A percentile compares a stretch with the other conserved stretches of the same genome.
phyloP scores from a whole-genome alignment of 2,329 filamentous ascomycete species.

The Colletotrichum musae region DNA sequence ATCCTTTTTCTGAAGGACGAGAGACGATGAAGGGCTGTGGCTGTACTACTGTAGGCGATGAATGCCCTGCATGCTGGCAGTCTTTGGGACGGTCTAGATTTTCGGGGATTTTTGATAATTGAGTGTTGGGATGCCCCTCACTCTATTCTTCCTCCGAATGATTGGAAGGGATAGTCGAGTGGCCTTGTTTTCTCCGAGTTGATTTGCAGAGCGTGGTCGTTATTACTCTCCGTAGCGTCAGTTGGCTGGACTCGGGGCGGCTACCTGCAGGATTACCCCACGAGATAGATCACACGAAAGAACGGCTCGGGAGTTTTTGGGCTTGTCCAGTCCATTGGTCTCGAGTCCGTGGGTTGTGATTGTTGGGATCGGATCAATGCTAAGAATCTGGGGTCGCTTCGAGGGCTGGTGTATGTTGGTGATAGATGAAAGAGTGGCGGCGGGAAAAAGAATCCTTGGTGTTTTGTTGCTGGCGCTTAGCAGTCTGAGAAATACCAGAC shows the following conservation, averaged over 20 bases:
- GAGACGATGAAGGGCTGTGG: neutral
- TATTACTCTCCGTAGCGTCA: neutral
- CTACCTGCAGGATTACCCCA: constrained; percentile 25
- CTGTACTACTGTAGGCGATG: neutral
- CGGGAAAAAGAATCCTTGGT: neutral
- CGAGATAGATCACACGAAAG: neutral
- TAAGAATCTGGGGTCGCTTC: constrained; percentile 20
- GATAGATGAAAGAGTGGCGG: constrained; percentile 8
- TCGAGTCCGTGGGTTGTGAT: constrained; percentile 14
- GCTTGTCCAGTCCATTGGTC: neutral
- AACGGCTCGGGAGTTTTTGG: constrained; percentile 15
- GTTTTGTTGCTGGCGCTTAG: neutral
- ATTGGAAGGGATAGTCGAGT: neutral
- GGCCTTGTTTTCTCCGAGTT: neutral
- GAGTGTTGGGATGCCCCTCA: constrained; percentile 7
- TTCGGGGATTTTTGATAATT: constrained; percentile 18
- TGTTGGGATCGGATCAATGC: constrained; percentile 4
- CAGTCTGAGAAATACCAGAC: too few relatives aligned
- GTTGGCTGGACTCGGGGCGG: constrained; percentile 7
- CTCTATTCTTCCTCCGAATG: neutral
- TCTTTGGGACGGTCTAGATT: constrained; percentile 24
- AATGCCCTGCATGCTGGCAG: neutral
- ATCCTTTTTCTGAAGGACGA: neutral
- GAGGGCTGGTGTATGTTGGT: constrained; percentile 8
- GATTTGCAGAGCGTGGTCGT: neutral